phyloP scores from a whole-genome alignment of 2,329 filamentous ascomycete genomes.

The Blastomyces parvus region DNA sequence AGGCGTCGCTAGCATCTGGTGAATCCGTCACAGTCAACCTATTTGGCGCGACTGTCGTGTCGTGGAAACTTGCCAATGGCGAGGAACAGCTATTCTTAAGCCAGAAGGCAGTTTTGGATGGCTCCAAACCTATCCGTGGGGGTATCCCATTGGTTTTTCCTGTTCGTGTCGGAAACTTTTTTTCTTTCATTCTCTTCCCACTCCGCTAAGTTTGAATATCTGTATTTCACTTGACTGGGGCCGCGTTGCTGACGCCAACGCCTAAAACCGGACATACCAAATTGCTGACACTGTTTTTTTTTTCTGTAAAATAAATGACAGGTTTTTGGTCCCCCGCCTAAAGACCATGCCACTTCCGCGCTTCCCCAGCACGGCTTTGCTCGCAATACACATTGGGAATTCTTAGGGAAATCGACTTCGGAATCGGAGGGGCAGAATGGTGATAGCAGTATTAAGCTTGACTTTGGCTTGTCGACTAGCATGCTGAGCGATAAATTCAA shows the following conservation, averaged over 20 bases:
- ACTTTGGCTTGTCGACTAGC: conserved; percentile 76
- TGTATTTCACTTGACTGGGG: neutral
- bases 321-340: conserved; percentile 77
- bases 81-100: conserved; percentile 81
- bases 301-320: conserved; percentile 13
- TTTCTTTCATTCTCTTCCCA: too few species aligned
- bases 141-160: conserved; percentile 91
- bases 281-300: neutral
- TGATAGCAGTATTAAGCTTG: conserved; percentile 74
- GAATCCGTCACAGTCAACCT: conserved; percentile 79
- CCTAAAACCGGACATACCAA: neutral
- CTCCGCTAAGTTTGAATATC: neutral
- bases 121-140: conserved; percentile 79
- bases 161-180: conserved; percentile 44
- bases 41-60: conserved; percentile 85
- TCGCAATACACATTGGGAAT: conserved; percentile 83
- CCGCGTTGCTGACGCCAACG: neutral
- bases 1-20: conserved; percentile 73
- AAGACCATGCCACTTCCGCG: conserved; percentile 63
- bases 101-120: conserved; percentile 69
- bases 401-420: conserved; percentile 74
- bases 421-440: conserved; percentile 46
- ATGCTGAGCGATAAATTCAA: conserved; percentile 60
- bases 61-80: conserved; percentile 76
- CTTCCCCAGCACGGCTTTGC: conserved; percentile 95